Percentiles rank a stretch among this genome's conserved stretches.
These are phyloP conservation scores for Kodamaea arcana DNA, from an alignment of 1,139 yeast species.

Conservation along the genomic window DNA sequence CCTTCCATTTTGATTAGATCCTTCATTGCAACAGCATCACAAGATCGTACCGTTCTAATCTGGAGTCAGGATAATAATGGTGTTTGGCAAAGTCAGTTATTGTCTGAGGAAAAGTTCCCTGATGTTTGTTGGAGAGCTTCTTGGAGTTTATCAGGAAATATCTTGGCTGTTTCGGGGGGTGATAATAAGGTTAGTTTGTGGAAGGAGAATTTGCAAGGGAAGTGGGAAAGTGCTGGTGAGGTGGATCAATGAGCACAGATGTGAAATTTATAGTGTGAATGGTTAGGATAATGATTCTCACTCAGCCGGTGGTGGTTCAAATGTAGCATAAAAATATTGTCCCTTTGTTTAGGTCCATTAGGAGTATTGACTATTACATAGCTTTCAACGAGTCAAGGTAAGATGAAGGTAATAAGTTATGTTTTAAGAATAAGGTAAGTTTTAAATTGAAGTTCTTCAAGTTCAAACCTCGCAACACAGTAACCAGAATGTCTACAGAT, in stretches of 20 bases:
- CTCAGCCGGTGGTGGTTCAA: too few relatives aligned
- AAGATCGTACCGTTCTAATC: constrained; percentile 88
- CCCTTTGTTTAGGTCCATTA: too few relatives aligned
- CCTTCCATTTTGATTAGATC: constrained; percentile 83
- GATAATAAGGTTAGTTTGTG: constrained; percentile 93
- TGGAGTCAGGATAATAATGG: constrained; percentile 77
- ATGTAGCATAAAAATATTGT: too few relatives aligned
- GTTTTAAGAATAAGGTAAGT: too few relatives aligned
- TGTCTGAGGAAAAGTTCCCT: constrained; percentile 81
- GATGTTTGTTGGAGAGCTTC: constrained; percentile 98
- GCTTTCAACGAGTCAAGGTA: too few relatives aligned
- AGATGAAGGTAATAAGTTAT: too few relatives aligned
- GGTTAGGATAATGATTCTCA: too few relatives aligned
- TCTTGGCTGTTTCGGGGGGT: constrained; percentile 93
- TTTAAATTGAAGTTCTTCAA: too few relatives aligned
- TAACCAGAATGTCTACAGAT: too few relatives aligned
- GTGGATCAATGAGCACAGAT: constrained; percentile 75
- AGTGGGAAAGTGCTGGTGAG: constrained; percentile 96
- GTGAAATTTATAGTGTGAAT: too few relatives aligned
- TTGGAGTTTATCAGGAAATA: constrained; percentile 95
- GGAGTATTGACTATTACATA: too few relatives aligned
- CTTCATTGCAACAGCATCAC: constrained; percentile 97
- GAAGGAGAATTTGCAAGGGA: constrained; percentile 92
- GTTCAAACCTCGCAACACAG: too few relatives aligned
- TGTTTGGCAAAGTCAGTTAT: constrained; percentile 74